A percentile compares a stretch with the other conserved stretches of the same genome.
phyloP scores from a whole-genome alignment of 1,284 basidiomycete genomes.

The Moesziomyces globuligerus region DNA sequence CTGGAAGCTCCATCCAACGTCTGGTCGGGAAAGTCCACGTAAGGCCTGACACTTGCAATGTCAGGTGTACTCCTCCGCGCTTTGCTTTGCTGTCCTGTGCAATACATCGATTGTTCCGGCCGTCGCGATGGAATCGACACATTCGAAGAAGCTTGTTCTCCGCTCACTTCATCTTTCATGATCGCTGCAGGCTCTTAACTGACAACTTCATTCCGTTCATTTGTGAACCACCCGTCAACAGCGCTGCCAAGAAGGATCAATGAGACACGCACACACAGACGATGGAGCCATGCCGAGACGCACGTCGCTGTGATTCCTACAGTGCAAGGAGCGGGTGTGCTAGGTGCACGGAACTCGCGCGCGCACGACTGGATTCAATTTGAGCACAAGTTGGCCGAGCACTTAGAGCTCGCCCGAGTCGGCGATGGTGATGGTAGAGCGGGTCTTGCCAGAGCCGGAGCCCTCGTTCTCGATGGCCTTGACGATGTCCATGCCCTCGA shows the following conservation, averaged over 20 bases:
- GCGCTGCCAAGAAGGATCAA: no score
- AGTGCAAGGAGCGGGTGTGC: neutral
- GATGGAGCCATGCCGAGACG: neutral
- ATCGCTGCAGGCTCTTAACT: no score
- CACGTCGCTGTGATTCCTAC: neutral
- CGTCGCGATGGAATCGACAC: no score
- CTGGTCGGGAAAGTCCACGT: neutral
- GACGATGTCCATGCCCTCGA: constrained; percentile 65
- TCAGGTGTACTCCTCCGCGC: no score
- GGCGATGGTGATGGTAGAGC: constrained; percentile 62
- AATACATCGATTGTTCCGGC: no score
- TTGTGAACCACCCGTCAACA: no score
- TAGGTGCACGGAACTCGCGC: no score
- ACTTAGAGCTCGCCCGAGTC: constrained; percentile 62
- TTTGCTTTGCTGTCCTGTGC: no score
- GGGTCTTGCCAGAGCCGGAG: constrained; percentile 58
- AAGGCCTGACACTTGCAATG: neutral
- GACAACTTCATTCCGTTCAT: no score
- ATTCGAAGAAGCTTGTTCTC: no score
- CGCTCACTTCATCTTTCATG: no score
- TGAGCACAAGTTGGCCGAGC: neutral
- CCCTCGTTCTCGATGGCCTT: constrained; percentile 64
- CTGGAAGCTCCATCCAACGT: constrained; percentile 13
- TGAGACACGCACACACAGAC: no score
- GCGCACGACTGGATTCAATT: neutral